Evolutionary conservation across 257 asterid species (phyloP).

Genomic region (Asclepias syriaca): DNA sequence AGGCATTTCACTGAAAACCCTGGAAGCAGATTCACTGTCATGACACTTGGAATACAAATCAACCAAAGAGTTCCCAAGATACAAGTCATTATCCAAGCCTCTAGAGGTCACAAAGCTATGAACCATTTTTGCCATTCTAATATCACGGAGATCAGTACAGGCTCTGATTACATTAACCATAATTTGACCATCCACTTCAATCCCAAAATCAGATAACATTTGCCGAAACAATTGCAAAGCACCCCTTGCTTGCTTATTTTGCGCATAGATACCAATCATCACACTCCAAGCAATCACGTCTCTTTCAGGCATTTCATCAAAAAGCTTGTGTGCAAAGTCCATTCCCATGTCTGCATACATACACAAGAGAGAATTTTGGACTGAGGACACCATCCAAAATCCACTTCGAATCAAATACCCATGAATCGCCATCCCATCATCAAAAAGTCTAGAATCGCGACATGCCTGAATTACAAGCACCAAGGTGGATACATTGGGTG

Average conservation of each 20-base stretch:
- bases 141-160: slow-evolving; percentile 43
- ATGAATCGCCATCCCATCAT: slow-evolving; percentile 47
- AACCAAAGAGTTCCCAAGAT: slow-evolving; percentile 62
- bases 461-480: slow-evolving; percentile 60
- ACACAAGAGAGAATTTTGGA: slow-evolving; percentile 64
- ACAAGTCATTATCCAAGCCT: slow-evolving; percentile 62
- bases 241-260: slow-evolving; percentile 25
- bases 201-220: slow-evolving; percentile 42
- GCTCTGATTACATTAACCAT: slow-evolving; percentile 70
- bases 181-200: slow-evolving; percentile 59
- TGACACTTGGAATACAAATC: slow-evolving; percentile 82
- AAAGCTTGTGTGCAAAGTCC: slow-evolving; percentile 55
- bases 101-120: slow-evolving; percentile 49
- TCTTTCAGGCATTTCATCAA: slow-evolving; percentile 59
- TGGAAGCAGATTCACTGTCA: slow-evolving; percentile 50
- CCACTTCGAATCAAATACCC: slow-evolving; percentile 57
- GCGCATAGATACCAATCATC: slow-evolving; percentile 56
- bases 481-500: slow-evolving; percentile 72
- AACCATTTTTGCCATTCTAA: slow-evolving; percentile 46
- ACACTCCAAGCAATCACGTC: slow-evolving; percentile 83
- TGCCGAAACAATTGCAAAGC: slow-evolving; percentile 46
- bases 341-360: slow-evolving; percentile 51
- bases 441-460: slow-evolving; percentile 35
- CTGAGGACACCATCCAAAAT: slow-evolving; percentile 39
- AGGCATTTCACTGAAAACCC: slow-evolving; percentile 54